These are phyloP conservation scores for Cladophialophora immunda DNA, from an alignment of 2,329 filamentous ascomycete genomes.

Conservation along the genomic window DNA sequence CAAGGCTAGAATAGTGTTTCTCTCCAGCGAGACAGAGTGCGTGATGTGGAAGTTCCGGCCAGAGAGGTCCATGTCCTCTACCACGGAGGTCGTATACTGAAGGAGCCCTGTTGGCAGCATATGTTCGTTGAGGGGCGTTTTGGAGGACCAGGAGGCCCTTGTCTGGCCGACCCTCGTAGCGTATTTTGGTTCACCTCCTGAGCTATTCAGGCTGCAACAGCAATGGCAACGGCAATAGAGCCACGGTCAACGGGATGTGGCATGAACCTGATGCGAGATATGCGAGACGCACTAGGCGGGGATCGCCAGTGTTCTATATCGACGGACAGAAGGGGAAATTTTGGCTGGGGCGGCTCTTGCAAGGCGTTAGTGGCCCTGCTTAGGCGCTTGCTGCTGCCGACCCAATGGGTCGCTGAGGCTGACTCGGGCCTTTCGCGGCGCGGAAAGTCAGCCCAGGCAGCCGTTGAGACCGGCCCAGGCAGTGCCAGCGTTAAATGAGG, in stretches of 20 bases:
- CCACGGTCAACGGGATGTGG: neutral
- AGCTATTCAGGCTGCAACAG: neutral
- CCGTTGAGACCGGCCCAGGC: neutral
- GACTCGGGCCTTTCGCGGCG: neutral
- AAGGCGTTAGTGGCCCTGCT: neutral
- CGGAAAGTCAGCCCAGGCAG: neutral
- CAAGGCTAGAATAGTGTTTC: too few species aligned
- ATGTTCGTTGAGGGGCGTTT: neutral
- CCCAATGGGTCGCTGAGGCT: neutral
- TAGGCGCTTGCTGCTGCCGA: neutral
- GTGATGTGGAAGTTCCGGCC: neutral
- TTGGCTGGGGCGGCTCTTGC: neutral
- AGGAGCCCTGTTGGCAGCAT: neutral
- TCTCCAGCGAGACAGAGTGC: neutral
- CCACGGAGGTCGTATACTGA: neutral
- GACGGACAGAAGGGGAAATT: neutral
- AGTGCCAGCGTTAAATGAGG: neutral
- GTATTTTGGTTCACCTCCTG: neutral
- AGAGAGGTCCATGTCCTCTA: constrained; percentile 1
- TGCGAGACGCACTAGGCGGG: too few species aligned
- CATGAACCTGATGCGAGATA: neutral
- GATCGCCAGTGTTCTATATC: neutral
- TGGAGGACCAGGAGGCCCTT: neutral
- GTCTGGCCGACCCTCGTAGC: neutral
- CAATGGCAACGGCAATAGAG: neutral